phyloP scores from a whole-genome alignment of 345 rosid species.

The Iberis pinnata region DNA sequence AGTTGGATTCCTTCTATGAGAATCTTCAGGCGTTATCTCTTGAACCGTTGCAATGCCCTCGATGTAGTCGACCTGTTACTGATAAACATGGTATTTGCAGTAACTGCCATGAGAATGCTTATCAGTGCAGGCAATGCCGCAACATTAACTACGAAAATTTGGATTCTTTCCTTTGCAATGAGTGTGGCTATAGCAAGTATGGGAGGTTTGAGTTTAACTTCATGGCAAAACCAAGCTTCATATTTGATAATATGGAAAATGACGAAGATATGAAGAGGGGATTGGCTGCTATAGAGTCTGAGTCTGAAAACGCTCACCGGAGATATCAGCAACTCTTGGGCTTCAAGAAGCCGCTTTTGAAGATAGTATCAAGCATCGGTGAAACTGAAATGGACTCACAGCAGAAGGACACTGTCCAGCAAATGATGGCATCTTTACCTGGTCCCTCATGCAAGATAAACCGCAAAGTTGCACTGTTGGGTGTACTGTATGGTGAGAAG shows the following conservation, averaged over 20 bases:
- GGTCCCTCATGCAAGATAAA: slow-evolving; percentile 98
- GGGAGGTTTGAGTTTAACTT: slow-evolving; percentile 98
- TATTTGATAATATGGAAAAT: slow-evolving; percentile 96
- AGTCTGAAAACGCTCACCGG: slow-evolving; percentile 99
- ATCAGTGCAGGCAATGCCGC: slow-evolving; percentile 99
- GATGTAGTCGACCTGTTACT: slow-evolving; percentile 92
- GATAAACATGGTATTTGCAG: slow-evolving; percentile 96
- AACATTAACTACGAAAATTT: slow-evolving; percentile 93
- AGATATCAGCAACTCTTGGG: slow-evolving; percentile 99
- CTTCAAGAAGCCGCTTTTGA: slow-evolving; percentile 94
- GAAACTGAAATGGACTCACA: slow-evolving; percentile 98
- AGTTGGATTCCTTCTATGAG: slow-evolving; percentile 97
- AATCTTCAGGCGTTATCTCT: slow-evolving; percentile 98
- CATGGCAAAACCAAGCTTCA: slow-evolving; percentile 97
- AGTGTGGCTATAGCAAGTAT: slow-evolving; percentile 96
- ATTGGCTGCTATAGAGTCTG: slow-evolving; percentile 90
- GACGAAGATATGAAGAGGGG: slow-evolving; percentile 99
- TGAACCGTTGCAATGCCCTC: slow-evolving; percentile 97
- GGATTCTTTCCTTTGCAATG: slow-evolving; percentile 97
- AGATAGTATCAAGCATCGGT: slow-evolving; percentile 95
- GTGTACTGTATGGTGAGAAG: slow-evolving; percentile 96
- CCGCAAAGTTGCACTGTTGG: slow-evolving; percentile 96
- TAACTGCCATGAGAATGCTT: slow-evolving; percentile 99
- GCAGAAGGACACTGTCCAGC: slow-evolving; percentile 98
- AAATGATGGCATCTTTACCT: slow-evolving; percentile 97